Percentiles rank a stretch among this genome's conserved stretches.
Conservation (phyloP, 2,329 filamentous ascomycete species). For the Hypoxylon sp. region DNA sequence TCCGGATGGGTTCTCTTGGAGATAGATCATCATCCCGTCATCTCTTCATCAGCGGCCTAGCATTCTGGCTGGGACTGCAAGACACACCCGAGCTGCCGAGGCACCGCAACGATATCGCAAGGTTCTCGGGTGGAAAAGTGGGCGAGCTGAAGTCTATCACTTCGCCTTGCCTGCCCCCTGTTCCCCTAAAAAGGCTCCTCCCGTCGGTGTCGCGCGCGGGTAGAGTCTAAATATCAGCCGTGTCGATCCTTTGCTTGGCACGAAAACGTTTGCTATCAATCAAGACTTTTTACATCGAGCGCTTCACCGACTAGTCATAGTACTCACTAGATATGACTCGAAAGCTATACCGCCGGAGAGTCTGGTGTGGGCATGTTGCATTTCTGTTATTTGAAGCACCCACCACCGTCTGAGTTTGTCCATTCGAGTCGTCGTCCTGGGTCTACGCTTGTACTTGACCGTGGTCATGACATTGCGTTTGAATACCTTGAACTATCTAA, state of each 20-base stretch:
- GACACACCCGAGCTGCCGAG: no score
- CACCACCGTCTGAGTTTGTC: no score
- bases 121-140: background rate
- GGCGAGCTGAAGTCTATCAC: background rate
- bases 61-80: background rate
- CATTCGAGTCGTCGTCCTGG: no score
- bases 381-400: no score
- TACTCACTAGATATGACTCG: no score
- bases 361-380: background rate
- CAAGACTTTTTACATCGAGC: background rate
- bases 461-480: no score
- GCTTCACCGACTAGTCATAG: conserved; percentile 9
- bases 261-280: conserved; percentile 6
- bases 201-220: conserved; percentile 24
- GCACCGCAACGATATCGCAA: background rate
- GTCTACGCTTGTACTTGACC: no score
- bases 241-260: conserved; percentile 17
- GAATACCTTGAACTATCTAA: no score
- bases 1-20: conserved; percentile 12
- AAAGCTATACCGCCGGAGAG: conserved; percentile 1
- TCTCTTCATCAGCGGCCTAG: background rate
- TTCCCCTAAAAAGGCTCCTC: conserved; percentile 2
- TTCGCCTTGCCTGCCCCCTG: background rate
- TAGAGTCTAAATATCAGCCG: background rate
- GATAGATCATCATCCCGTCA: background rate